phyloP scores from a whole-genome alignment of 2,329 filamentous ascomycete genomes.

The Exophiala mesophila region DNA sequence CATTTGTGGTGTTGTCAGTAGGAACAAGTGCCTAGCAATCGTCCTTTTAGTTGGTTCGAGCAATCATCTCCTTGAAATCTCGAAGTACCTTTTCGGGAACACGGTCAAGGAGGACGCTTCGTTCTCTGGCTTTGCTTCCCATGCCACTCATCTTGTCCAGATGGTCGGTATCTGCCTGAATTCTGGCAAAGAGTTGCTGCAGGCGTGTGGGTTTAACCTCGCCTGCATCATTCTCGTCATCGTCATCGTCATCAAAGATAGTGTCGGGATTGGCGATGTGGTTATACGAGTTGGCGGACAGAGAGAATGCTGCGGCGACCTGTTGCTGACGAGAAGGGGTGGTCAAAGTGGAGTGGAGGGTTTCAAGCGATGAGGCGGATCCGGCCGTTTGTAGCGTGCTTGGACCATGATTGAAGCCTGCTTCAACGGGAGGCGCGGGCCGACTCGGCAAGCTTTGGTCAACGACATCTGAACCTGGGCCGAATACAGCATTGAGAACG shows the following conservation, averaged over 20 bases:
- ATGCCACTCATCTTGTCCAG: slow-evolving; percentile 51
- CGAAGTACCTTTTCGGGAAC: slow-evolving; percentile 87
- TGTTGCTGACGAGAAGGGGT: slow-evolving; percentile 78
- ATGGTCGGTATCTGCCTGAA: slow-evolving; percentile 66
- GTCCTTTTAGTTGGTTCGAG: slow-evolving; percentile 51
- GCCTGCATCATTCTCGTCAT: slow-evolving; percentile 29
- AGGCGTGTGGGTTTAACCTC: slow-evolving; percentile 37
- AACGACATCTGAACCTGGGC: slow-evolving; percentile 39
- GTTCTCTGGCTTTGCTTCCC: slow-evolving; percentile 75
- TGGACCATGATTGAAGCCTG: slow-evolving; percentile 32
- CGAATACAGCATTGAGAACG: slow-evolving; percentile 43
- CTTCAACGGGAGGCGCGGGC: slow-evolving; percentile 26
- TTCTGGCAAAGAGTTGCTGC: slow-evolving; percentile 66
- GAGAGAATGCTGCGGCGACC: slow-evolving; percentile 79
- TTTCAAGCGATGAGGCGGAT: slow-evolving; percentile 48
- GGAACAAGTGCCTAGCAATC: too few relatives aligned
- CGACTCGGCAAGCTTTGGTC: slow-evolving; percentile 34
- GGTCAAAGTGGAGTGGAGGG: slow-evolving; percentile 64
- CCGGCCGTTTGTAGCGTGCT: slow-evolving; percentile 34
- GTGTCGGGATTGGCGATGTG: slow-evolving; percentile 67
- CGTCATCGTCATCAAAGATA: slow-evolving; percentile 55
- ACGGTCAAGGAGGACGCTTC: slow-evolving; percentile 89
- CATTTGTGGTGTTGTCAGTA: too few relatives aligned
- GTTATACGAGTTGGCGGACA: slow-evolving; percentile 85
- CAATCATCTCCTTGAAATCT: slow-evolving; percentile 87